Evolutionary conservation across 257 asterid species (phyloP).

Genomic region (Nicotiana sylvestris): DNA sequence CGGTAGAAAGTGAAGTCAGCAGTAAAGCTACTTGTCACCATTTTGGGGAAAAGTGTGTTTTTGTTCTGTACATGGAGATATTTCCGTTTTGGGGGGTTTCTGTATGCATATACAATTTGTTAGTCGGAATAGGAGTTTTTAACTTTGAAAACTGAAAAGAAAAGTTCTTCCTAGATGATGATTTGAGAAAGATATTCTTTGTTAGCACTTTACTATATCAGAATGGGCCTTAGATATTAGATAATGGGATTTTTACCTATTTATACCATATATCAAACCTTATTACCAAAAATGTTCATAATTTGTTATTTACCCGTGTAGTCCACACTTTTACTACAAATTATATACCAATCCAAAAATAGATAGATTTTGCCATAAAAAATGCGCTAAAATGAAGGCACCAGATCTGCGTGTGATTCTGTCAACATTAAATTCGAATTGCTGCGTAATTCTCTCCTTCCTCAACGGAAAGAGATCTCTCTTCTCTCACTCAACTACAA

Average conservation of each 20-base stretch:
- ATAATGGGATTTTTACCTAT: background rate
- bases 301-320: too few species aligned
- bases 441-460: too few species aligned
- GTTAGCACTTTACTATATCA: background rate
- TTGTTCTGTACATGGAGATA: constrained; percentile 9
- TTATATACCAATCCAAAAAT: too few species aligned
- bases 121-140: background rate
- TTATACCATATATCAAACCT: too few species aligned
- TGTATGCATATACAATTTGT: background rate
- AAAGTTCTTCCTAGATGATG: background rate
- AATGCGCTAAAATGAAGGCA: too few species aligned
- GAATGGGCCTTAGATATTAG: background rate
- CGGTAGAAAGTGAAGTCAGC: constrained; percentile 54
- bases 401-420: too few species aligned
- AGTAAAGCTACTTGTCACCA: background rate
- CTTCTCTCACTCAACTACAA: too few species aligned
- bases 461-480: too few species aligned
- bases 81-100: background rate
- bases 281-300: too few species aligned
- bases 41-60: background rate
- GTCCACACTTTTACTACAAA: too few species aligned
- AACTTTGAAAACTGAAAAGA: background rate
- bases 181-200: background rate
- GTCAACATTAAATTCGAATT: too few species aligned
- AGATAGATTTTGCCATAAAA: too few species aligned